Evolutionary conservation across 2,329 filamentous ascomycete genomes (phyloP), one percentile per base, ranked within the genome.

Genomic region (Dactylellina sp.): DNA sequence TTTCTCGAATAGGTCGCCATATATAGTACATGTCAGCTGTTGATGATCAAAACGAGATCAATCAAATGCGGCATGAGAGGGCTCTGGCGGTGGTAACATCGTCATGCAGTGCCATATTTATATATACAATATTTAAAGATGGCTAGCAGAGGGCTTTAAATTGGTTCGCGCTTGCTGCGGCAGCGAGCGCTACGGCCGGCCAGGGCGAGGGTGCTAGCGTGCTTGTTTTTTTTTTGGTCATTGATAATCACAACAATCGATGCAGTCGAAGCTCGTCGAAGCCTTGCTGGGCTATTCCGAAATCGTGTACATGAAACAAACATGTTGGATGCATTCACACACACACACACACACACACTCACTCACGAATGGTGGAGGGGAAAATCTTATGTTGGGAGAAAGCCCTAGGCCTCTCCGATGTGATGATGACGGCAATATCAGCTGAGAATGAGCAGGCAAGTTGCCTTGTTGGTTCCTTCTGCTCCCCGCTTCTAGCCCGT

Each of bases 231-330:
- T n/a, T n/a, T n/a, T 49, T 7, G 18, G 7, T 11, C 7, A 50
- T 50, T 50, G 22, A 50, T 9, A 1, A 24, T 50, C 22, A 11
- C 28, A 32, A 32, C 9, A n/a, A n/a, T 9, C 28, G 28, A 9
- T 4, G 9, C 4, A 32, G 9, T 32, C 5, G 9, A 32, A 32
- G 28, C 5, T 32, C 28, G 28, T 5, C 28, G 9, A 9, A 32
- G 28, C 28, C 28, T 9, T 32, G 28, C 22, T 42, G 39, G 22
- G 46, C 49, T 52, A 52, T 52, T 37, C 49, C 49, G 49, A 25
- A 52, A 7, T 7, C 5, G 49, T 35, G 37, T 7, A 16, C 28
- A n/a, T 52, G 49, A 52, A 52, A 52, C 49, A 24, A 52, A 14
- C 49, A 16, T 35, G 49, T 52, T 52, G 49, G 49, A 20, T 18